Evolutionary conservation across 108 stramenopile species (phyloP), one percentile per base, ranked within the genome.

Genomic region (Nitzschia inconspicua): DNA sequence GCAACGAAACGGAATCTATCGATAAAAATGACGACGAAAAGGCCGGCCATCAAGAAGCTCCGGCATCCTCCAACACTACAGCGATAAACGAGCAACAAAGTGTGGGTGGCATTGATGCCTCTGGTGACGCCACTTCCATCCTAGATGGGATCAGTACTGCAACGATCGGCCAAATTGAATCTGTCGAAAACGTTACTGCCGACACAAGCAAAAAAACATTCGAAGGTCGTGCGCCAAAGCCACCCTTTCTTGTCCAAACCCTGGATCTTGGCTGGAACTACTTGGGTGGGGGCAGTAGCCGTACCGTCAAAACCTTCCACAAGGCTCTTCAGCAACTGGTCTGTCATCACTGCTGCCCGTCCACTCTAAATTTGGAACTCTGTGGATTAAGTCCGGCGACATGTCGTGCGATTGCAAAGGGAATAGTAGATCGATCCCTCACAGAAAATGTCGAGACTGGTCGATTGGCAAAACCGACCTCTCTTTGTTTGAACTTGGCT

Each of bases 231-330:
- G 58, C 22, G 27, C 18, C 31, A 18, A n/a, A 32, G 25, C 56
- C 34, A 10, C 49, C 36, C 18, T 42, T 44, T 39, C 18, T 44
- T 32, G 18, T 41, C 29, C 54, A 62, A 34, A 66, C 43, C 25
- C 68, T 90, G 18, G 89, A 90, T 62, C 47, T 90, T 29, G 65
- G 83, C 13, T 87, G 64, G 70, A 90, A 83, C 66, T 48, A 84
- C 37, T 32, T 85, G 14, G 63, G 73, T 54, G 44, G 58, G 5
- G 65, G 36, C 18, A 50, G 58, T 44, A 64, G 58, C 36, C 62
- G 70, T 6, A 44, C 50, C 7, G 44, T 37, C 48, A 59, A 50
- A 32, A 18, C 19, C 41, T 47, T 60, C 44, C 34, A 58, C 65
- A 57, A 46, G 11, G 14, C 49, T 19, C 46, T 77, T 7, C 14